Evolutionary conservation across 805 yeast species (phyloP), one percentile per base, ranked within the genome.

Genomic region (Cyberlindnera sargentensis): DNA sequence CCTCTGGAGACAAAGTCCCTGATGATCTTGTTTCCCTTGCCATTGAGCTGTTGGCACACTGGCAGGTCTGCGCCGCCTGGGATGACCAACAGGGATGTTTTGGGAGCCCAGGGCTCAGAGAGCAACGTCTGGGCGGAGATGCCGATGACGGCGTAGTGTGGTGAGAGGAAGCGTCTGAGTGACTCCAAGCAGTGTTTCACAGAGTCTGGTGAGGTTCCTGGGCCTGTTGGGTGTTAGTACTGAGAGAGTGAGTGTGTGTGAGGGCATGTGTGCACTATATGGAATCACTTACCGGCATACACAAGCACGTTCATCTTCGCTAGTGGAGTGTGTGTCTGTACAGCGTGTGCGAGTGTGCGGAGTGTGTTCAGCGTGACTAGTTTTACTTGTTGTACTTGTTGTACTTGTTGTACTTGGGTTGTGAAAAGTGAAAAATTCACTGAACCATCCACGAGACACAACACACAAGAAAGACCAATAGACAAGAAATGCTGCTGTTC

Each of bases 31-130:
- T 82, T 85, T 0, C 89, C 87, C 2, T 63, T 64, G 1, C 95
- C 91, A 55, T 83, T 80, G 49, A 95, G 72, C 4, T 73, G 76
- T 41, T 72, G 68, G 49, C 95, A 86, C 51, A 82, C 78, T 0
- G 97, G 97, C 40, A 88, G 66, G 60, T 93, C 99, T 1, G 98
- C 97, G 6, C 99, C 99, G 4, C 99, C 99, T 0, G 99, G 99
- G 27, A 93, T 62, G 2, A 89, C 95, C 36, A 93, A 58, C 49
- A 86, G 67, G 0, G 95, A 68, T 0, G 97, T 85, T 55, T 85
- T 85, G 6, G 75, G 55, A 49, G 74, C 73, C 99, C 99, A 93
- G 0, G 99, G 97, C 55, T 93, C 97, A 25, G 77, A 73, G 41
- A 74, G 63, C 20, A 93, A 58, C 0, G 84, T 76, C 11, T 65